A percentile compares a stretch with the other conserved stretches of the same genome.
These are phyloP conservation scores for Harringtonia lauricola DNA, from an alignment of 2,329 filamentous ascomycete genomes.

Conservation along the genomic window DNA sequence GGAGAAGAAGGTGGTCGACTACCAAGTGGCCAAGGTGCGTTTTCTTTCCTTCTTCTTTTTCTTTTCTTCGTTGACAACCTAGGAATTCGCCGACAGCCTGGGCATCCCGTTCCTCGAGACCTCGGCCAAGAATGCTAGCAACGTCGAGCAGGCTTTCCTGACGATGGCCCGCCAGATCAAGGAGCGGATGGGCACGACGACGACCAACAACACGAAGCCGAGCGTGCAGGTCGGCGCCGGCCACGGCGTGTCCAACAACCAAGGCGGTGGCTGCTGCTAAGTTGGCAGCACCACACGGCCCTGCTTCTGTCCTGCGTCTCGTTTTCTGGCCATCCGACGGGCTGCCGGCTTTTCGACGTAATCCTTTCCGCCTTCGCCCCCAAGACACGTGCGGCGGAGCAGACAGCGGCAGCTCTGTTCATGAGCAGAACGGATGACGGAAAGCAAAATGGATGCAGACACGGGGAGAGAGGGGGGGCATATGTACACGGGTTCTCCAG, in stretches of 20 bases:
- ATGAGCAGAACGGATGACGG: too few relatives aligned
- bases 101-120: slow-evolving; percentile 99
- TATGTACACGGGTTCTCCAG: too few relatives aligned
- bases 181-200: slow-evolving; percentile 96
- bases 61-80: slow-evolving; percentile 1
- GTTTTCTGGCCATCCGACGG: too few relatives aligned
- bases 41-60: not conserved
- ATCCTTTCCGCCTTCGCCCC: too few relatives aligned
- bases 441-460: too few relatives aligned
- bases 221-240: slow-evolving; percentile 93
- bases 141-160: slow-evolving; percentile 98
- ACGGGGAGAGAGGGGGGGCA: too few relatives aligned
- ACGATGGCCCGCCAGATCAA: slow-evolving; percentile 99
- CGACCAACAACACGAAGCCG: slow-evolving; percentile 94
- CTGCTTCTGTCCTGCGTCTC: not conserved
- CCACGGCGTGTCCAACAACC: slow-evolving; percentile 65
- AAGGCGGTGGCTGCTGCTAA: slow-evolving; percentile 24
- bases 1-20: slow-evolving; percentile 99
- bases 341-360: too few relatives aligned
- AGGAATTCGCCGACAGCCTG: slow-evolving; percentile 98
- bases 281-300: not conserved
- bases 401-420: too few relatives aligned
- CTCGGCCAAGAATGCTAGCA: slow-evolving; percentile 98
- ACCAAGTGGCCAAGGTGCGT: slow-evolving; percentile 91
- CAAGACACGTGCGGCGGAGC: too few relatives aligned